Percentiles rank a stretch among this genome's conserved stretches.
Conservation (phyloP, 2,329 filamentous ascomycete species). For the Diaporthe destruens region DNA sequence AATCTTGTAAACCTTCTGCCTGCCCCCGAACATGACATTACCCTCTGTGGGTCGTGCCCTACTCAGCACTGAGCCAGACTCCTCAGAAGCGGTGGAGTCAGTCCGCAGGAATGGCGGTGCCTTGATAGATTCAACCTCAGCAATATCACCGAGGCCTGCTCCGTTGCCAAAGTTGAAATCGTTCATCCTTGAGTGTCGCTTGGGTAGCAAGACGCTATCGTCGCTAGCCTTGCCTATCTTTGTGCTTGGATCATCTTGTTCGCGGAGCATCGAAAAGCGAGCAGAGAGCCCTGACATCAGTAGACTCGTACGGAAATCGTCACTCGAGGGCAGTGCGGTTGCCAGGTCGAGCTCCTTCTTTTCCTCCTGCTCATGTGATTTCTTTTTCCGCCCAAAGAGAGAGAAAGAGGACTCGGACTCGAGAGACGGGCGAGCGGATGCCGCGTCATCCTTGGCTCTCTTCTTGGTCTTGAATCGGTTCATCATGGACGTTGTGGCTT, state of each 20-base stretch:
- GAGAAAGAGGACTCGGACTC: constrained; percentile 64
- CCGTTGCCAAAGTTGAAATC: constrained; percentile 72
- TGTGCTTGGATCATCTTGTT: constrained; percentile 91
- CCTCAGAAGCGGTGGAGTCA: constrained; percentile 76
- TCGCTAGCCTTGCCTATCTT: constrained; percentile 95
- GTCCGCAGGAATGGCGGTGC: constrained; percentile 69
- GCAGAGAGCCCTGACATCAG: constrained; percentile 96
- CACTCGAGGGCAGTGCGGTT: constrained; percentile 80
- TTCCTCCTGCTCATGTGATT: constrained; percentile 65
- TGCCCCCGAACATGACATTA: constrained; percentile 92
- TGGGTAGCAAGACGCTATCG: constrained; percentile 89
- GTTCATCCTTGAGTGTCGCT: constrained; percentile 81
- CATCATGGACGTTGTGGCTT: constrained; percentile 61
- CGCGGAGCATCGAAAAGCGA: constrained; percentile 95
- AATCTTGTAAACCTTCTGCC: constrained; percentile 96
- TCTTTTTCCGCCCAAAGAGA: constrained; percentile 70
- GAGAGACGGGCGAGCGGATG: constrained; percentile 60
- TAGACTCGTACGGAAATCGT: constrained; percentile 95
- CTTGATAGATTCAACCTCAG: constrained; percentile 87
- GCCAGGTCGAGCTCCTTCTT: constrained; percentile 80
- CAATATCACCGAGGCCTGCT: constrained; percentile 81
- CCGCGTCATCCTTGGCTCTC: constrained; percentile 71
- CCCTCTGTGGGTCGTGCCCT: constrained; percentile 86
- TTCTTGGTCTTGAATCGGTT: constrained; percentile 83
- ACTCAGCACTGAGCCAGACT: constrained; percentile 85